These are phyloP conservation scores for Ophiocordyceps camponoti-rufipedis DNA, from an alignment of 2,329 filamentous ascomycete genomes.

Conservation along the genomic window DNA sequence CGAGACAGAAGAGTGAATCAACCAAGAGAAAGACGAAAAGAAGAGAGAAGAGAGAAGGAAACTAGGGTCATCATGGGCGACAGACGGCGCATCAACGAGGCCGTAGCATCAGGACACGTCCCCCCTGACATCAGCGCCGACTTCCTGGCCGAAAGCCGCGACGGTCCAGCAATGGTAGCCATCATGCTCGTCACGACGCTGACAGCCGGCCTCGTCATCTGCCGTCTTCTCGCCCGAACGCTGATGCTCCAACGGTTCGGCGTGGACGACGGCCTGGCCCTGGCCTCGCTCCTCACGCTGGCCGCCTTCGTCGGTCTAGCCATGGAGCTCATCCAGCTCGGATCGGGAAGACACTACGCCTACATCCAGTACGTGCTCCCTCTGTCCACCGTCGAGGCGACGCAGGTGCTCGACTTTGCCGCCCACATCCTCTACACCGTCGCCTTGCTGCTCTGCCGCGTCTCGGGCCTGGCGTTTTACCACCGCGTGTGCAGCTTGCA, in stretches of 20 bases:
- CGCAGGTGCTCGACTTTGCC: constrained; percentile 27
- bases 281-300: constrained; percentile 15
- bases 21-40: neutral
- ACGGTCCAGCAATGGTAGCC: constrained; percentile 17
- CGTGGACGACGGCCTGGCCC: constrained; percentile 18
- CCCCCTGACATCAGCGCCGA: constrained; percentile 14
- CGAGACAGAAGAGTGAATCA: neutral
- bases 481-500: constrained; percentile 23
- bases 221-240: constrained; percentile 15
- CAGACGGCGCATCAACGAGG: constrained; percentile 7
- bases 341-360: constrained; percentile 25
- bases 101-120: constrained; percentile 17
- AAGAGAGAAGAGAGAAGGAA: neutral
- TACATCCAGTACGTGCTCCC: constrained; percentile 28
- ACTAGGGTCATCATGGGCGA: constrained; percentile 7
- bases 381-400: constrained; percentile 18
- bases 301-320: constrained; percentile 23
- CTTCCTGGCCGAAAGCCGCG: constrained; percentile 17
- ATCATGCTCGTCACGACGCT: constrained; percentile 19
- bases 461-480: constrained; percentile 34
- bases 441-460: constrained; percentile 27
- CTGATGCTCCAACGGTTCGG: constrained; percentile 19
- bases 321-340: constrained; percentile 25
- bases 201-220: constrained; percentile 15
- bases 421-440: constrained; percentile 33